Percentiles rank a stretch among this genome's conserved stretches.
These are phyloP conservation scores for Aeschynomene evenia DNA, from an alignment of 306 rosid genomes.

Conservation along the genomic window DNA sequence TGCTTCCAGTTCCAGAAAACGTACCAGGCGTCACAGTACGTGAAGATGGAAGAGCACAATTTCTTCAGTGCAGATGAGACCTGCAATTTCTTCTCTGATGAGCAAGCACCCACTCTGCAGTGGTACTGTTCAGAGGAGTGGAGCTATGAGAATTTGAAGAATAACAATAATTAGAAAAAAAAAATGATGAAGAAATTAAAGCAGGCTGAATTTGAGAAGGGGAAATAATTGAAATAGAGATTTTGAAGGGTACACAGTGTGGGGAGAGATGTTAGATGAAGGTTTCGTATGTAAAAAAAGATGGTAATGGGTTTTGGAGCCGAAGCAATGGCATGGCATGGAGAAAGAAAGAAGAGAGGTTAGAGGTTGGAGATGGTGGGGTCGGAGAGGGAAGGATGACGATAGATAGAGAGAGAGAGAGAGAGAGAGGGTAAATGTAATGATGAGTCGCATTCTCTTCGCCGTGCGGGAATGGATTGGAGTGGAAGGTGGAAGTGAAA, in stretches of 20 bases:
- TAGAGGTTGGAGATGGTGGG: slow-evolving; percentile 28
- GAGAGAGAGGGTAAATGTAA: neutral
- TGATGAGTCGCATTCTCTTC: neutral
- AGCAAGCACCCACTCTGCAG: slow-evolving; percentile 81
- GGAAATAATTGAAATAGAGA: neutral
- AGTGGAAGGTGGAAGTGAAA: too few relatives aligned
- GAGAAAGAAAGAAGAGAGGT: neutral
- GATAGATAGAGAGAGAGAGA: slow-evolving; percentile 1
- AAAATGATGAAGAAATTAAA: neutral
- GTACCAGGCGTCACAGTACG: slow-evolving; percentile 62
- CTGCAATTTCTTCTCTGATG: slow-evolving; percentile 85
- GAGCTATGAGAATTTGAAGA: slow-evolving; percentile 30
- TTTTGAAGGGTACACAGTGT: slow-evolving; percentile 8
- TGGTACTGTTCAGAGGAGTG: slow-evolving; percentile 81
- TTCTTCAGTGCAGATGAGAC: slow-evolving; percentile 82
- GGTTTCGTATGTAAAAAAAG: slow-evolving; percentile 3
- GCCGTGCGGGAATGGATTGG: slow-evolving; percentile 33
- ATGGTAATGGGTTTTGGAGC: neutral
- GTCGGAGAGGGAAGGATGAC: slow-evolving; percentile 40
- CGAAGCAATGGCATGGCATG: neutral
- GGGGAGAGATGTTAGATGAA: neutral
- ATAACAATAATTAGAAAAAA: too few relatives aligned
- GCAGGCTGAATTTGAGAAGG: neutral
- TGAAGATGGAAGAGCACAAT: slow-evolving; percentile 90
- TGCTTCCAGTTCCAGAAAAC: slow-evolving; percentile 67